These are phyloP conservation scores for Fusarium devonianum DNA, from an alignment of 2,329 filamentous ascomycete species.

Conservation along the genomic window DNA sequence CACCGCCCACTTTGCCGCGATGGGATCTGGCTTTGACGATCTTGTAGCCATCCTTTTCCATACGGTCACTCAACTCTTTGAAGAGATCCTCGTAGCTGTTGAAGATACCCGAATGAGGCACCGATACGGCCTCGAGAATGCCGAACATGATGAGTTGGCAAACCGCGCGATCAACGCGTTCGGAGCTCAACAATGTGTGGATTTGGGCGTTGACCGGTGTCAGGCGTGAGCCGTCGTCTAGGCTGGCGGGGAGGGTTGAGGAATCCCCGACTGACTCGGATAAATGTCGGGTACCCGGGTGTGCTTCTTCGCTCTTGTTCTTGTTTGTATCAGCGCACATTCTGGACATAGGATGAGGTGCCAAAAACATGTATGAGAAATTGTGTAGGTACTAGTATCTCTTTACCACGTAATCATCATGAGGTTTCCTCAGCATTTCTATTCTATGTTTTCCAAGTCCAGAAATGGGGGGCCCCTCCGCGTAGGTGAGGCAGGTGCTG, in stretches of 20 bases:
- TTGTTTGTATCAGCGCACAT: no score
- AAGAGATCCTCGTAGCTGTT: conserved; percentile 53
- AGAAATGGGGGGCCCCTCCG: no score
- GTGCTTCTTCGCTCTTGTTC: not conserved
- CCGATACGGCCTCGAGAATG: conserved; percentile 51
- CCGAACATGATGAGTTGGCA: conserved; percentile 50
- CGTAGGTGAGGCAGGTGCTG: no score
- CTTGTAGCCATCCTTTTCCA: conserved; percentile 55
- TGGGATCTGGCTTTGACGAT: conserved; percentile 55
- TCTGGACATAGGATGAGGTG: no score
- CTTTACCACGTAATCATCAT: no score
- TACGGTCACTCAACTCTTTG: conserved; percentile 49
- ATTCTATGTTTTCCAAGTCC: no score
- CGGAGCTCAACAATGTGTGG: conserved; percentile 39
- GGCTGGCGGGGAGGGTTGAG: conserved; percentile 30
- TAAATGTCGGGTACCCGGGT: conserved; percentile 30
- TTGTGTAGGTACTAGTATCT: no score
- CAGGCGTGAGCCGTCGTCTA: conserved; percentile 36
- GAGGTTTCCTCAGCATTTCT: no score
- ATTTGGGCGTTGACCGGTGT: conserved; percentile 43
- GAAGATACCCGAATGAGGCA: conserved; percentile 49
- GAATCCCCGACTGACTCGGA: conserved; percentile 34
- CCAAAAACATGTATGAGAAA: no score
- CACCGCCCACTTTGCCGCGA: conserved; percentile 51
- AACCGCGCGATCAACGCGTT: conserved; percentile 39